A percentile compares a stretch with the other conserved stretches of the same genome.
These are phyloP conservation scores for Yarrowia sp. DNA, from an alignment of 805 yeast species.

Conservation along the genomic window DNA sequence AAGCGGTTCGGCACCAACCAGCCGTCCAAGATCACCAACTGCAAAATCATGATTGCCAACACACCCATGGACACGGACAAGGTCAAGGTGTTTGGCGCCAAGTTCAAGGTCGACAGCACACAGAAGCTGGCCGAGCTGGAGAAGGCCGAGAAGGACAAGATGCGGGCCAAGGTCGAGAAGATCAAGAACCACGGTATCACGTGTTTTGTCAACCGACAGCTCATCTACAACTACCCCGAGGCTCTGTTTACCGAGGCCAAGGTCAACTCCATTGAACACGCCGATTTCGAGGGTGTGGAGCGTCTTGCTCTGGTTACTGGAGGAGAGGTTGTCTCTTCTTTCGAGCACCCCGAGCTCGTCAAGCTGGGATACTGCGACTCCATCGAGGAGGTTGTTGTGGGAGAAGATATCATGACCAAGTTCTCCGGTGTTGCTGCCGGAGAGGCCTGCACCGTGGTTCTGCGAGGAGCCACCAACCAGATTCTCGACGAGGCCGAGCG, in stretches of 20 bases:
- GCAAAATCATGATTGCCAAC: slow-evolving; percentile 89
- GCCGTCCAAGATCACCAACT: slow-evolving; percentile 83
- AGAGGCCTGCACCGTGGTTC: slow-evolving; percentile 93
- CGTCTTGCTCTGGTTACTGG: slow-evolving; percentile 96
- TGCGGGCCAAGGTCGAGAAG: slow-evolving; percentile 87
- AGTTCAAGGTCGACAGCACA: slow-evolving; percentile 94
- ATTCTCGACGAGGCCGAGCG: slow-evolving; percentile 96
- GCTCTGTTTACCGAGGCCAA: slow-evolving; percentile 87
- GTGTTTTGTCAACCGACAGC: slow-evolving; percentile 92
- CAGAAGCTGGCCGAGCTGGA: slow-evolving; percentile 92
- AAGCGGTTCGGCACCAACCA: slow-evolving; percentile 94
- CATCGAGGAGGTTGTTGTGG: slow-evolving; percentile 91
- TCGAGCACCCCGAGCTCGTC: slow-evolving; percentile 88
- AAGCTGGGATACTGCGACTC: slow-evolving; percentile 85
- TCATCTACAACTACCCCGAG: slow-evolving; percentile 98
- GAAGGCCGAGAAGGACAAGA: slow-evolving; percentile 91
- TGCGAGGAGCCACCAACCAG: slow-evolving; percentile 97
- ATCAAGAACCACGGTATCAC: slow-evolving; percentile 86
- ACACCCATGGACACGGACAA: slow-evolving; percentile 95
- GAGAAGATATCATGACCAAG: slow-evolving; percentile 88
- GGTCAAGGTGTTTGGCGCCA: slow-evolving; percentile 96
- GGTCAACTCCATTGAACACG: slow-evolving; percentile 94
- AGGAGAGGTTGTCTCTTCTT: slow-evolving; percentile 96
- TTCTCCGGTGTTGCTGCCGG: slow-evolving; percentile 96
- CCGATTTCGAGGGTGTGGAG: slow-evolving; percentile 98